phyloP scores from a whole-genome alignment of 768 basidiomycete genomes.

The Kwoniella mangroviensis region DNA sequence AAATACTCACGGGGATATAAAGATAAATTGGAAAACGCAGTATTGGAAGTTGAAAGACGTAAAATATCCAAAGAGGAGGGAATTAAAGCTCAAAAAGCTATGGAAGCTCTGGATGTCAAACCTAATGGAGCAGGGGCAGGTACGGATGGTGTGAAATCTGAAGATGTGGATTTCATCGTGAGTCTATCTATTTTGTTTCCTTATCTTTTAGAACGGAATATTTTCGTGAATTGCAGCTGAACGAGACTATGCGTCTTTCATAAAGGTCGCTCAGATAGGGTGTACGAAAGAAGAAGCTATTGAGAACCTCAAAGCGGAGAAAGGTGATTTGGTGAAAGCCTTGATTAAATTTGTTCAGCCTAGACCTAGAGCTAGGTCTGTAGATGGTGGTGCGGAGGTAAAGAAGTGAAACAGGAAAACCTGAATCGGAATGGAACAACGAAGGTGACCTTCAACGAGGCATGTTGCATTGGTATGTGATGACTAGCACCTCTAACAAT shows the following conservation, averaged over 20 bases:
- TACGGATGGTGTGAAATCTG: conserved; percentile 25
- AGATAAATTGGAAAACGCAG: conserved; percentile 50
- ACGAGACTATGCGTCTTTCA: neutral
- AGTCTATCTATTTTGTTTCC: conserved; percentile 10
- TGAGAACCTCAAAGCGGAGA: conserved; percentile 34
- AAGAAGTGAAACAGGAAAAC: conserved; percentile 3
- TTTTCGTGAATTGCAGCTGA: too few species aligned
- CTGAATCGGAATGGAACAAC: neutral
- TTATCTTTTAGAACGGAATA: too few species aligned
- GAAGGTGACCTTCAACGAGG: too few species aligned
- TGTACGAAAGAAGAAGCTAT: conserved; percentile 37
- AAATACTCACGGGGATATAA: neutral
- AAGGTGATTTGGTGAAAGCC: conserved; percentile 51
- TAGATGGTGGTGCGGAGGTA: conserved; percentile 38
- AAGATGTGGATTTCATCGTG: conserved; percentile 50
- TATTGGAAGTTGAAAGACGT: conserved; percentile 41
- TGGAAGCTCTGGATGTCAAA: conserved; percentile 43
- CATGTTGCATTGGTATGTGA: too few species aligned
- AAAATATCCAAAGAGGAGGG: conserved; percentile 47
- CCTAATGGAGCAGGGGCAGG: conserved; percentile 8
- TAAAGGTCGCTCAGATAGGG: conserved; percentile 42
- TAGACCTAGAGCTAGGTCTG: conserved; percentile 38
- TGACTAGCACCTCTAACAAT: too few species aligned
- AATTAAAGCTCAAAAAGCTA: conserved; percentile 45
- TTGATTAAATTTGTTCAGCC: conserved; percentile 48